Conservation (phyloP, 2,329 filamentous ascomycete species). For the Neurospora sp. region DNA sequence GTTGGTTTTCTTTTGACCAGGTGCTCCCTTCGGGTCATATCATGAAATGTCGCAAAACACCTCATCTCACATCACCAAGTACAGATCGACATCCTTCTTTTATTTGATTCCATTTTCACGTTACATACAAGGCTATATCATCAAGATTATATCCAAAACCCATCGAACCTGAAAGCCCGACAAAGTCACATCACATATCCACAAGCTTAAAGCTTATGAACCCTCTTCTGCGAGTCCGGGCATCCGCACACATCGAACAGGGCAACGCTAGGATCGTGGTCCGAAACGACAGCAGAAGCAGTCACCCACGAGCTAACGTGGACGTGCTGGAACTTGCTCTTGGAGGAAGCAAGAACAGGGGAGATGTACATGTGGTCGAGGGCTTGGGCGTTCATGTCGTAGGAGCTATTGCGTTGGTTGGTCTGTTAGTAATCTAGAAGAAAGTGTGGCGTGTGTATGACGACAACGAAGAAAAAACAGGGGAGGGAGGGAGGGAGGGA, state of each 20-base stretch:
- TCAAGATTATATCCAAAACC: background rate
- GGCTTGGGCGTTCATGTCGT: constrained; percentile 59
- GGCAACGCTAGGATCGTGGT: constrained; percentile 62
- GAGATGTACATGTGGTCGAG: constrained; percentile 64
- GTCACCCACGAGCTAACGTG: constrained; percentile 63
- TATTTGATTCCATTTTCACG: background rate
- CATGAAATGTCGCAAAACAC: background rate
- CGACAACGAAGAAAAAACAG: background rate
- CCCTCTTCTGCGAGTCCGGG: background rate
- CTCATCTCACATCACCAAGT: background rate
- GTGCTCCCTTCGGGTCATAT: background rate
- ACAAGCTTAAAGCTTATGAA: background rate
- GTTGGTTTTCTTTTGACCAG: background rate
- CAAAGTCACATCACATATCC: background rate
- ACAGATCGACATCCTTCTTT: background rate
- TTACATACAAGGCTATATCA: background rate
- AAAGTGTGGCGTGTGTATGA: background rate
- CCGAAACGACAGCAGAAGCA: constrained; percentile 46
- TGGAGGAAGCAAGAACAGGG: constrained; percentile 31
- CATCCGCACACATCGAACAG: constrained; percentile 49
- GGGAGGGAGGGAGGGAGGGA: fast-evolving
- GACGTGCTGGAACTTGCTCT: constrained; percentile 50
- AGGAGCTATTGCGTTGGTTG: constrained; percentile 30
- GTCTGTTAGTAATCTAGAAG: background rate
- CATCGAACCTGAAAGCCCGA: background rate